Conservation (phyloP, 169 alveolate genomes). For the Eimeria acervulina region DNA sequence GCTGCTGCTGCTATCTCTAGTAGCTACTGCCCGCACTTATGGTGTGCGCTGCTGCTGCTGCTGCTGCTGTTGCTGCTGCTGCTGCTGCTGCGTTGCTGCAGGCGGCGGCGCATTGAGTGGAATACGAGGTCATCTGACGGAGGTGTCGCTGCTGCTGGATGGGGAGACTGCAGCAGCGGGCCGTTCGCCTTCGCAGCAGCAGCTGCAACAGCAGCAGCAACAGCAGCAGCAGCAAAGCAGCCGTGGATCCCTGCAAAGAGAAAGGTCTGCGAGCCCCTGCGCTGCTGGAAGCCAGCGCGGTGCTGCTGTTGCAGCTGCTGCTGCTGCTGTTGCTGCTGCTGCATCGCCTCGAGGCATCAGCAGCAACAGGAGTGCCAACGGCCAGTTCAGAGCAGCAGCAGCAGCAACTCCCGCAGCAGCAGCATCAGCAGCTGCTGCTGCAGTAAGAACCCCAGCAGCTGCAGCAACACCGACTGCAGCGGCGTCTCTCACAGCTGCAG, state of each 20-base stretch:
- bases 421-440: neutral
- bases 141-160: conserved; percentile 1
- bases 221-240: neutral
- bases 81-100: neutral
- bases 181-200: conserved; percentile 10
- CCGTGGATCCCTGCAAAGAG: neutral
- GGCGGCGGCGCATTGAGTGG: conserved; percentile 66
- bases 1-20: neutral
- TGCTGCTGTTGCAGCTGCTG: neutral
- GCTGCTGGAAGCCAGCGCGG: neutral
- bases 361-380: neutral
- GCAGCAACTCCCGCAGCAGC: neutral
- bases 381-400: neutral
- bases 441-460: neutral
- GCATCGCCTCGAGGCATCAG: neutral
- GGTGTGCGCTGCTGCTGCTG: too few species aligned
- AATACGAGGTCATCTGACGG: conserved; percentile 30
- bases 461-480: conserved; percentile 10
- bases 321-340: neutral
- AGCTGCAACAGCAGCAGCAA: neutral
- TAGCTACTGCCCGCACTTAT: neutral
- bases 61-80: too few species aligned
- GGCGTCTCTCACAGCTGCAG: neutral
- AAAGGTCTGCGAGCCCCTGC: neutral
- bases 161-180: conserved; percentile 3